Base-by-base conservation (phyloP, 306 rosid species). In the Cyclanthera cordifolia region DNA sequence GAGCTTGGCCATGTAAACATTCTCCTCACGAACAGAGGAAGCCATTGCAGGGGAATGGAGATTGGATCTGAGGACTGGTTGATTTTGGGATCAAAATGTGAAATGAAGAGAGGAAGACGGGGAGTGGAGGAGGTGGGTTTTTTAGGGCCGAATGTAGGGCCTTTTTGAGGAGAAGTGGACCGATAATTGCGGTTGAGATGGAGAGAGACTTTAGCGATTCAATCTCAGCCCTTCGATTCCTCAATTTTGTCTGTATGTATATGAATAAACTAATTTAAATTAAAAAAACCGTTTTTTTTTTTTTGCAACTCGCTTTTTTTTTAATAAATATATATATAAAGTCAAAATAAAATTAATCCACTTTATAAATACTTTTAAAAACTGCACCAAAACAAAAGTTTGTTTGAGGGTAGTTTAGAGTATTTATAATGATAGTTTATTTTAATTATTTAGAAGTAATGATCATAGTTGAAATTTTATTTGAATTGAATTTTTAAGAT, bases 1-100 rank as follows among this genome's bases (percentile, higher is more conserved):
- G n/a, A 94, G 99, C 85, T 94, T 94, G 32, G 99, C 99, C 99
- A 94, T 90, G 91, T 90, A 94, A 1, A 94, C 99, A 79, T 80
- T 66, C 86, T 94, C 99, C 76, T 94, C 99, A 20, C 99, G 97
- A 30, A 95, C 84, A 50, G 99, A 61, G 8, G 83, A 86, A 47
- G 95, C 87, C 99, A 90, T 94, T 83, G 83, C 48, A 16, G 48
- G 19, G 34, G 69, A 21, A 57, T 14, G 25, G 23, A 47, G 68
- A 25, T 10, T 59, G 49, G 75, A 72, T 72, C 75, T 60, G 63
- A 53, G 13, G 48, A 0, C 13, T 1, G 45, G 50, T 39, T 48
- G 68, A 6, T 19, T 39, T 39, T 39, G 28, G 27, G 53, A 54
- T 55, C 67, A 1, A 8, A 37, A 24, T 27, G 41, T 17, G 45